Conservation (phyloP, 2,329 filamentous ascomycete species). For the Lithohypha guttulata region DNA sequence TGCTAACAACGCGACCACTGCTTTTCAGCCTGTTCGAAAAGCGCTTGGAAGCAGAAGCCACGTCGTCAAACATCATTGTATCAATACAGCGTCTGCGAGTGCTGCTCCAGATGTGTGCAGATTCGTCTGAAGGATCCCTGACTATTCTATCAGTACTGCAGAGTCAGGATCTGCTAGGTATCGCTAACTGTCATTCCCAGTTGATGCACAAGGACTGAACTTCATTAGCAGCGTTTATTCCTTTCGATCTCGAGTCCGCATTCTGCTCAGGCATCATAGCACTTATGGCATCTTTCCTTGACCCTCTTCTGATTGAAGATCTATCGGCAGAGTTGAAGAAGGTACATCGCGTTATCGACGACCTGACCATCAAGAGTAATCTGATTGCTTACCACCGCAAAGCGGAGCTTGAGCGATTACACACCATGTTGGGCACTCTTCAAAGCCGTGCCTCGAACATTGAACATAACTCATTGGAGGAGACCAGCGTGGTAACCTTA, state of each 20-base stretch:
- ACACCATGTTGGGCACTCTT: too few species aligned
- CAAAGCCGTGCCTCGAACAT: too few species aligned
- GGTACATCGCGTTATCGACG: too few species aligned
- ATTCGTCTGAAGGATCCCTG: constrained; percentile 35
- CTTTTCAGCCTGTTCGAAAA: constrained; percentile 35
- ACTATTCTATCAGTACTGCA: constrained; percentile 35
- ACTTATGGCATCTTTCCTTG: too few species aligned
- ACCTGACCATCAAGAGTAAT: too few species aligned
- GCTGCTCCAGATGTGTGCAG: constrained; percentile 33
- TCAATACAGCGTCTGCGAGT: constrained; percentile 30
- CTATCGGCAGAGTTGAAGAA: too few species aligned
- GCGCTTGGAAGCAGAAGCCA: constrained; percentile 23
- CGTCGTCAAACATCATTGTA: constrained; percentile 25
- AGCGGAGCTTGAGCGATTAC: too few species aligned
- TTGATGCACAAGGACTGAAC: background rate
- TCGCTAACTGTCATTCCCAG: constrained; percentile 12
- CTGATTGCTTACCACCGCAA: too few species aligned
- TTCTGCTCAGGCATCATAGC: too few species aligned
- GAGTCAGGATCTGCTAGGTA: constrained; percentile 40
- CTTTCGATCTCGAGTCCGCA: constrained; percentile 37
- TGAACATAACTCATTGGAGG: too few species aligned
- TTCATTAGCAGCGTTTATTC: constrained; percentile 36
- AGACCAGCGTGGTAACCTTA: too few species aligned
- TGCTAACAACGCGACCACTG: constrained; percentile 32
- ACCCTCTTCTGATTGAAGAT: too few species aligned